phyloP scores from a whole-genome alignment of 2,329 filamentous ascomycete species.

The Ciborinia camelliae region DNA sequence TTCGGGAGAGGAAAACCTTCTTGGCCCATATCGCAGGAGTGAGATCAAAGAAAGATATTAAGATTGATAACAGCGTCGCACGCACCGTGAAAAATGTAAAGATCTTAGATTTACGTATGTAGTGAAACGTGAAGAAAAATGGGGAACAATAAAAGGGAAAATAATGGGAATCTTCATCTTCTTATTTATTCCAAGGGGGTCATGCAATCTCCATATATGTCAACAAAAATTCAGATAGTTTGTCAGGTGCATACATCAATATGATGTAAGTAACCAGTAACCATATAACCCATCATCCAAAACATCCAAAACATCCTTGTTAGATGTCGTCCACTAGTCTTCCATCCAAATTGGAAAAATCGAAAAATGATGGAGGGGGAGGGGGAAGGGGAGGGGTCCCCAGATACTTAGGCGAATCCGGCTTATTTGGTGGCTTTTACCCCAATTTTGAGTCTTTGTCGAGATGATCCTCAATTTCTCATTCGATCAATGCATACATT shows the following conservation, averaged over 20 bases:
- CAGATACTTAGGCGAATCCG: not conserved
- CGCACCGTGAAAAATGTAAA: not conserved
- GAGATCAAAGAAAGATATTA: not conserved
- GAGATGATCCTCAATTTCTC: conserved; percentile 9
- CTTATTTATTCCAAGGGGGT: conserved; percentile 1
- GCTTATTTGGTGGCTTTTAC: not conserved
- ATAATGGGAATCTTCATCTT: not conserved
- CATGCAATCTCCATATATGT: conserved; percentile 10
- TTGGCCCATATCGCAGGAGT: not conserved
- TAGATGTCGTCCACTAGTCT: not conserved
- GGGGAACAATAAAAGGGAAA: not conserved
- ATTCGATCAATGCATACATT: not conserved
- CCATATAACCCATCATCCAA: no score
- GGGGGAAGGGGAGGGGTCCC: not conserved
- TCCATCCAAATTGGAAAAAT: no score
- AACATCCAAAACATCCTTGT: not conserved
- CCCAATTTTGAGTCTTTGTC: no score
- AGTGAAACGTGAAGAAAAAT: not conserved
- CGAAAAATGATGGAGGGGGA: no score
- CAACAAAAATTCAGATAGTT: not conserved
- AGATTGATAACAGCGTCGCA: not conserved
- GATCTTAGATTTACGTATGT: no score
- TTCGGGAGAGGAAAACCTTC: not conserved
- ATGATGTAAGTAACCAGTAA: no score
- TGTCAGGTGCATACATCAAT: not conserved